These are phyloP conservation scores for Globisporangium carolinianum DNA, from an alignment of 352 stramenopile species.

Conservation along the genomic window DNA sequence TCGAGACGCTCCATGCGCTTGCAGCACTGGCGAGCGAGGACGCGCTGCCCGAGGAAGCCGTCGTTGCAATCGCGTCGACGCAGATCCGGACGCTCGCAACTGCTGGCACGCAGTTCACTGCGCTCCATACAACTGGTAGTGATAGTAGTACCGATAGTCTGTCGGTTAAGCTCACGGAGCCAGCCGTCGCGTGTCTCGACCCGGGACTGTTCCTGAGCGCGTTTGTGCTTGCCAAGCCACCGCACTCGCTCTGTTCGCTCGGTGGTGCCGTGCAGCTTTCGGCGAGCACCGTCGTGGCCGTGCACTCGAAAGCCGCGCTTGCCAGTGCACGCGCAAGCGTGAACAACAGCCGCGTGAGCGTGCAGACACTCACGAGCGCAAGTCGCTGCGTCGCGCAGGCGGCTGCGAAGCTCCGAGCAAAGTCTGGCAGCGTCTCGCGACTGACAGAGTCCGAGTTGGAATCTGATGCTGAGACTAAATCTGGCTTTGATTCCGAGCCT, in stretches of 20 bases:
- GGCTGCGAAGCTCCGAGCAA: slow-evolving; percentile 11
- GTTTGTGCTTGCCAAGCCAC: slow-evolving; percentile 26
- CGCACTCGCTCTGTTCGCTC: slow-evolving; percentile 40
- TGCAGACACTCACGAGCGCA: slow-evolving; percentile 24
- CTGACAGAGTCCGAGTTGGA: background rate
- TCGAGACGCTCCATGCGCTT: slow-evolving; percentile 46
- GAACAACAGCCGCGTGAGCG: slow-evolving; percentile 10
- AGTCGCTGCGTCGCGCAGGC: slow-evolving; percentile 34
- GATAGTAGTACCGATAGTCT: slow-evolving; percentile 6
- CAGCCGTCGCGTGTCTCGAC: slow-evolving; percentile 34
- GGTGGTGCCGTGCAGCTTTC: slow-evolving; percentile 35
- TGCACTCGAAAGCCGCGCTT: slow-evolving; percentile 32
- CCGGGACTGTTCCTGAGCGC: slow-evolving; percentile 40
- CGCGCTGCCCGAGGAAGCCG: slow-evolving; percentile 32
- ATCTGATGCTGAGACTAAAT: background rate
- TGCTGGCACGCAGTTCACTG: slow-evolving; percentile 18
- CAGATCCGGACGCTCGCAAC: slow-evolving; percentile 32
- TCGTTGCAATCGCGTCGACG: slow-evolving; percentile 18
- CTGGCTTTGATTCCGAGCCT: no score
- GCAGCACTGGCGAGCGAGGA: slow-evolving; percentile 43
- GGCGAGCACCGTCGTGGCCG: slow-evolving; percentile 30
- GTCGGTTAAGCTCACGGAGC: slow-evolving; percentile 37
- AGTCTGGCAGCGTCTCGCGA: background rate
- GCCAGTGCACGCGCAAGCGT: slow-evolving; percentile 9
- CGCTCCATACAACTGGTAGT: background rate